These are phyloP conservation scores for Triticum aestivum DNA, from an alignment of 176 grass and related monocot genomes.

Conservation along the genomic window DNA sequence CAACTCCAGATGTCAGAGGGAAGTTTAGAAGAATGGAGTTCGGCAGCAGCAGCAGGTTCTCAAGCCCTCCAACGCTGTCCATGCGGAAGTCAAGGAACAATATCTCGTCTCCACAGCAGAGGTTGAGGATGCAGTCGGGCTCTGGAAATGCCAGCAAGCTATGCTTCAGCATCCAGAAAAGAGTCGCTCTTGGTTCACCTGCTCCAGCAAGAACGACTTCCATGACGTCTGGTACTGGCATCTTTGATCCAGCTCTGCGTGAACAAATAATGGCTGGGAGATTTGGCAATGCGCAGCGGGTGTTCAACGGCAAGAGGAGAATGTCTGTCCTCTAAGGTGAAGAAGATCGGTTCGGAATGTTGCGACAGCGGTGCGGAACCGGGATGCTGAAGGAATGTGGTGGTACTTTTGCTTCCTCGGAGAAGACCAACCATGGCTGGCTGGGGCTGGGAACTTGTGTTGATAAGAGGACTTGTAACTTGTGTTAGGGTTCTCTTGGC, in stretches of 20 bases:
- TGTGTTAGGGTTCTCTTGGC: background rate
- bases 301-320: conserved; percentile 55
- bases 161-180: conserved; percentile 64
- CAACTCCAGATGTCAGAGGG: conserved; percentile 50
- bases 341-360: conserved; percentile 26
- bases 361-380: conserved; percentile 19
- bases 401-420: conserved; percentile 4
- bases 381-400: background rate
- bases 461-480: background rate
- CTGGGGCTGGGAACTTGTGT: background rate
- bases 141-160: conserved; percentile 45
- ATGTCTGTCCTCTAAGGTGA: conserved; percentile 55
- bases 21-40: conserved; percentile 35
- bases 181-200: conserved; percentile 41
- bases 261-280: conserved; percentile 36
- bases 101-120: conserved; percentile 25
- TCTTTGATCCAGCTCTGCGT: conserved; percentile 32
- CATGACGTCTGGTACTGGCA: conserved; percentile 37
- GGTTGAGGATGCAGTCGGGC: conserved; percentile 25
- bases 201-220: background rate
- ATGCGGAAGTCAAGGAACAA: conserved; percentile 55
- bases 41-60: conserved; percentile 54
- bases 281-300: conserved; percentile 32
- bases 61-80: conserved; percentile 54
- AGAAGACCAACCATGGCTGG: background rate